These are phyloP conservation scores for Penicillium roqueforti DNA, from an alignment of 495 filamentous ascomycete genomes.

Conservation along the genomic window DNA sequence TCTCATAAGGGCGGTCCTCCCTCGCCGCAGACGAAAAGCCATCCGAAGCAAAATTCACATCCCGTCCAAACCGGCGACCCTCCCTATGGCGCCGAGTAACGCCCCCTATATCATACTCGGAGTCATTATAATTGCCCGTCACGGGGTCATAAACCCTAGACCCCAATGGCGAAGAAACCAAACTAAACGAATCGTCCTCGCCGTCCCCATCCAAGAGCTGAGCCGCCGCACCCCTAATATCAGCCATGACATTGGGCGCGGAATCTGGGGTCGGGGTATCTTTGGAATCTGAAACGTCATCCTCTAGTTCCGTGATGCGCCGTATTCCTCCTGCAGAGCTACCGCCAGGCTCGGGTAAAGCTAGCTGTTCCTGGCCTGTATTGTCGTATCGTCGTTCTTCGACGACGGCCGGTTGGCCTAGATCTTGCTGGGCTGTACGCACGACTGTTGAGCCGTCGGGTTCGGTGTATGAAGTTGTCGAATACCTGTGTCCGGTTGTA, in stretches of 20 bases:
- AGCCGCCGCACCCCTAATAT: constrained; percentile 3
- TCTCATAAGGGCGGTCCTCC: constrained; percentile 15
- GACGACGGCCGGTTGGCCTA: constrained; percentile 32
- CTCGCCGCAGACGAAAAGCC: constrained; percentile 7
- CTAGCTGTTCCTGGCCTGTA: constrained; percentile 32
- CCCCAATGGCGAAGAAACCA: constrained; percentile 8
- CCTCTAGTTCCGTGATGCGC: constrained; percentile 30
- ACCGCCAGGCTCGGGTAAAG: constrained; percentile 5
- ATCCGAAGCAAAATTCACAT: constrained; percentile 13
- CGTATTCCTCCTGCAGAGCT: constrained; percentile 24
- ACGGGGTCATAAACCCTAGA: constrained; percentile 12
- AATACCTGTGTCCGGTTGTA: constrained; percentile 34
- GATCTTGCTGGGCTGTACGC: constrained; percentile 36
- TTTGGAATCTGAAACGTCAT: not conserved
- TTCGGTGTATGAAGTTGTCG: constrained; percentile 33
- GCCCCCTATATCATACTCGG: constrained; percentile 15
- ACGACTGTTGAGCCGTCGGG: constrained; percentile 36
- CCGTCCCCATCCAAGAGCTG: constrained; percentile 12
- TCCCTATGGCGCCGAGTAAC: constrained; percentile 10
- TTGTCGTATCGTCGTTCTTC: constrained; percentile 38
- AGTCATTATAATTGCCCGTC: constrained; percentile 13
- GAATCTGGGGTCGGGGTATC: not conserved
- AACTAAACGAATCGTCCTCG: constrained; percentile 10
- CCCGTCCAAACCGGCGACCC: constrained; percentile 5
- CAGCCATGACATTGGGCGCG: not conserved